phyloP scores from a whole-genome alignment of 2,329 filamentous ascomycete genomes.

The Xylariaceae sp. region DNA sequence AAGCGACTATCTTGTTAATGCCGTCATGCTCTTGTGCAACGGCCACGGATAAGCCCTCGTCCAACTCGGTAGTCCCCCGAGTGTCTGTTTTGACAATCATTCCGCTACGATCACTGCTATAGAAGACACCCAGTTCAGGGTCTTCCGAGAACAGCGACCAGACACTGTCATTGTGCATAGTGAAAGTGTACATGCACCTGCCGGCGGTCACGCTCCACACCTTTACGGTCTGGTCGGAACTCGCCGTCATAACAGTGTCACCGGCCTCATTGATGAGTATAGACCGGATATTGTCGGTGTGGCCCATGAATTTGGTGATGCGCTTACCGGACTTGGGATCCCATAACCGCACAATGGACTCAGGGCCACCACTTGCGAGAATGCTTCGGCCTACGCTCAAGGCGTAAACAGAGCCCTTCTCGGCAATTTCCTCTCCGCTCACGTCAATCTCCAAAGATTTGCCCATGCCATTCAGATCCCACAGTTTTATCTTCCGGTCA shows the following conservation, averaged over 20 bases:
- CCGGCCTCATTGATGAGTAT: constrained; percentile 86
- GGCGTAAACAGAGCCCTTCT: constrained; percentile 95
- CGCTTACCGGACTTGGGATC: constrained; percentile 83
- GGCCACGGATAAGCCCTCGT: constrained; percentile 87
- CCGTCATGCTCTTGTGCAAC: constrained; percentile 88
- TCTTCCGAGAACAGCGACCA: constrained; percentile 93
- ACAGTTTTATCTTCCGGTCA: constrained; percentile 86
- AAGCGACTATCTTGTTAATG: constrained; percentile 63
- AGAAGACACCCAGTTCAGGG: constrained; percentile 82
- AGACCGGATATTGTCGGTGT: constrained; percentile 89
- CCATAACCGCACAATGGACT: constrained; percentile 89
- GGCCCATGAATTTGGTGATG: constrained; percentile 93
- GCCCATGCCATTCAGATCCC: constrained; percentile 86
- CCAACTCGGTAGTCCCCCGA: constrained; percentile 65
- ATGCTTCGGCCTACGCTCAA: constrained; percentile 75
- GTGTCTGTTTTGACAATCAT: constrained; percentile 96
- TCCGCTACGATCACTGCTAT: constrained; percentile 89
- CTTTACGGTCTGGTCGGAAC: constrained; percentile 95
- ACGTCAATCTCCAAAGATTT: constrained; percentile 85
- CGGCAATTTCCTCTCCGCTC: constrained; percentile 72
- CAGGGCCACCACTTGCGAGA: constrained; percentile 87
- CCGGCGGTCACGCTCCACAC: constrained; percentile 95
- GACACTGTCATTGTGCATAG: constrained; percentile 98
- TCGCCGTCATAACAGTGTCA: constrained; percentile 89
- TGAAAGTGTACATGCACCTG: constrained; percentile 94